Base-by-base conservation (phyloP, 2,329 filamentous ascomycete species). In the Aureobasidium musti region DNA sequence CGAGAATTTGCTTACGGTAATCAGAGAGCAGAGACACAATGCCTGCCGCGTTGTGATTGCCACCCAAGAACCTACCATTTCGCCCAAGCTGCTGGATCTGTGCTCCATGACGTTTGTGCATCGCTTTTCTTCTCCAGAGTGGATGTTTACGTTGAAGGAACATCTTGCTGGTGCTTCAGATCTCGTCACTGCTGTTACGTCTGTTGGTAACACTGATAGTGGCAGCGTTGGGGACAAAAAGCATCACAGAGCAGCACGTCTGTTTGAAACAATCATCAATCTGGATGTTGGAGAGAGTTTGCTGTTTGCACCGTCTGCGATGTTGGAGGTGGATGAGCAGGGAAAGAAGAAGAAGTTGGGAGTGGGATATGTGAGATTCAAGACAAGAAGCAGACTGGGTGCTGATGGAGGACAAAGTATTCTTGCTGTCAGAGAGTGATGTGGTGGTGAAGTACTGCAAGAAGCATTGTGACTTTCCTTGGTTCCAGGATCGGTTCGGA, bases 51-150 rank as follows among this genome's bases (percentile, higher is more conserved):
- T 92, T 5, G 74, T 94, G 49, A 87, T 94, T 37, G 87, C 89
- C 0, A 94, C 90, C 0, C 90, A 95, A 73, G 91, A 94, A 71
- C 91, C 90, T 0, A 91, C 89, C 0, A 82, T 93, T 4, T 88
- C 87, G 0, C 85, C 87, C 0, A 82, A 83, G 19, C 81, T 95
- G 0, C 81, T 94, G 0, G 89, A 91, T 63, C 79, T 94, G 0
- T 92, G 88, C 74, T 87, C 86, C 0, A 78, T 90, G n/a, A 89
- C 86, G 0, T 81, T 92, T 19, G 86, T 92, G 0, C 90, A 93
- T 72, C 83, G 88, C 0, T 93, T 93, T 74, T 86, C 82, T 0
- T 88, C 84, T 0, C 89, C 89, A 0, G 82, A 82, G 1, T 91
- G 89, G 89, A 81, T 86, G 33, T 72, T 73, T 0, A 79, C 79